A percentile compares a stretch with the other conserved stretches of the same genome.
Conservation (phyloP, 2,329 filamentous ascomycete species). For the Dactylonectria estremocensis region DNA sequence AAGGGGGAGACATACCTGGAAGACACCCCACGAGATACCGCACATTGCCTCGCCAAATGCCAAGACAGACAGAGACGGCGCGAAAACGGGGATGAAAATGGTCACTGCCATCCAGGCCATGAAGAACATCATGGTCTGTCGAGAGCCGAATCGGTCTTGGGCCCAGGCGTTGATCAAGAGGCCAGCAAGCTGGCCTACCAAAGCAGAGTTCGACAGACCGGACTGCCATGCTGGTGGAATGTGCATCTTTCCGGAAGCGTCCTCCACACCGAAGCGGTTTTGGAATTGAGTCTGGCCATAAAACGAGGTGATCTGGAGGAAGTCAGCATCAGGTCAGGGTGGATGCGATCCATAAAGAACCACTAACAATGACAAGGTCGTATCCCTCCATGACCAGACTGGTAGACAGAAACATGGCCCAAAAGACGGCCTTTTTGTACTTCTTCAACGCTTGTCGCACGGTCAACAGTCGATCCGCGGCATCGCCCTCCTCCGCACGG, state of each 20-base stretch:
- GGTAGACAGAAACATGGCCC: constrained; percentile 8
- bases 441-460: constrained; percentile 12
- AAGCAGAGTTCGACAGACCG: constrained; percentile 58
- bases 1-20: constrained; percentile 29
- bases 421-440: constrained; percentile 23
- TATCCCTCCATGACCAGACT: constrained; percentile 20
- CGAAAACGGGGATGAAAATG: constrained; percentile 45
- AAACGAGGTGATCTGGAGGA: background rate
- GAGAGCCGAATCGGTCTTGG: constrained; percentile 55
- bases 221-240: background rate
- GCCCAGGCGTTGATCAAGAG: constrained; percentile 59
- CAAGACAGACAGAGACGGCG: constrained; percentile 54
- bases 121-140: constrained; percentile 40
- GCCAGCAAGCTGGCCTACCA: constrained; percentile 62
- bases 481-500: constrained; percentile 10
- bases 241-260: background rate
- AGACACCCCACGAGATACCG: constrained; percentile 56
- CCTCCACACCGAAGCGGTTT: background rate
- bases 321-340: background rate
- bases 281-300: background rate
- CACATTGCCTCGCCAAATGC: constrained; percentile 53
- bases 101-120: constrained; percentile 31
- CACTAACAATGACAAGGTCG: background rate
- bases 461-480: background rate
- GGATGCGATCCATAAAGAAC: background rate